A percentile compares a stretch with the other conserved stretches of the same genome.
Conservation (phyloP, 352 stramenopile species). For the Phytophthora capsici region DNA sequence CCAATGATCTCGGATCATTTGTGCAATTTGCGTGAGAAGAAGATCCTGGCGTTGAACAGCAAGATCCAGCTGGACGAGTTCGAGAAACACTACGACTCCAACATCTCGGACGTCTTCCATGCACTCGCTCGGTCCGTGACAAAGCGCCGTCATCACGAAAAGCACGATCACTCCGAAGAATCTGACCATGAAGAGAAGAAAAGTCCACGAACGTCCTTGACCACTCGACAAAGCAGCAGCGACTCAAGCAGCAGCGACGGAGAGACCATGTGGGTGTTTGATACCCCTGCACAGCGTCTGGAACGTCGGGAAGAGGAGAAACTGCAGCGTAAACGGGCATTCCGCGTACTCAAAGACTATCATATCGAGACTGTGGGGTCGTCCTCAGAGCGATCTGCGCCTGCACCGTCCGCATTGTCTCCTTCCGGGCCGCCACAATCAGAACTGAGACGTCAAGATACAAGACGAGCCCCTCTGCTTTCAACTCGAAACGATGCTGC, state of each 20-base stretch:
- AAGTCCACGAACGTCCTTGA: constrained; percentile 10
- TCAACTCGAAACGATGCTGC: constrained; percentile 22
- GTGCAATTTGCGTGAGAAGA: constrained; percentile 63
- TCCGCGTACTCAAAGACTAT: constrained; percentile 61
- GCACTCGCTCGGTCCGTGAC: constrained; percentile 50
- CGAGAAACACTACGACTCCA: constrained; percentile 72
- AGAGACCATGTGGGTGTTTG: constrained; percentile 58
- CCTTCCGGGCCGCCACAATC: constrained; percentile 5
- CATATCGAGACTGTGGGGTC: constrained; percentile 40
- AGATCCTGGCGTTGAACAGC: constrained; percentile 61
- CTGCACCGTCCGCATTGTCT: constrained; percentile 6
- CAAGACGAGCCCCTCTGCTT: constrained; percentile 35
- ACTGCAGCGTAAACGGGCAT: constrained; percentile 49
- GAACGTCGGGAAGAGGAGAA: constrained; percentile 57
- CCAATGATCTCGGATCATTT: constrained; percentile 23
- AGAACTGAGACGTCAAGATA: constrained; percentile 27
- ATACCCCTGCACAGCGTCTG: constrained; percentile 55
- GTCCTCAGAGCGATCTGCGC: constrained; percentile 1
- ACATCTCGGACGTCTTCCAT: constrained; percentile 63
- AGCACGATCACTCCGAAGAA: constrained; percentile 10
- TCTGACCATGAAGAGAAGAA: constrained; percentile 12
- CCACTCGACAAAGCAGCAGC: constrained; percentile 21
- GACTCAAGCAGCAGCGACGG: constrained; percentile 37
- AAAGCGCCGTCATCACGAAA: constrained; percentile 23
- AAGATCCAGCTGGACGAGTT: constrained; percentile 61